A percentile compares a stretch with the other conserved stretches of the same genome.
These are phyloP conservation scores for Crithidia fasciculata DNA, from an alignment of 208 protist species.

Conservation along the genomic window DNA sequence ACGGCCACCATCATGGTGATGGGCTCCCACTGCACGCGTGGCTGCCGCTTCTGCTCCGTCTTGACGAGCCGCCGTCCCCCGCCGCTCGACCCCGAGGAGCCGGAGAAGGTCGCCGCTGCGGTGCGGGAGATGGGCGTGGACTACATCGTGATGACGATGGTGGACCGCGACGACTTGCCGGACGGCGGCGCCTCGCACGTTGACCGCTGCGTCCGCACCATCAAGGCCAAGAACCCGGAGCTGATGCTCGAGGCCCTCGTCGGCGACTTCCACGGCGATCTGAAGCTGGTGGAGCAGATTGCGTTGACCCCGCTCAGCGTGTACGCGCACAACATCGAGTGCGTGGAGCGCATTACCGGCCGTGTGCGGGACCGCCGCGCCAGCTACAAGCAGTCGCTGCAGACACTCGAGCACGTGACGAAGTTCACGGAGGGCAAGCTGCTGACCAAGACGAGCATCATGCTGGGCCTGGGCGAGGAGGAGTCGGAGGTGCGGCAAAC, in stretches of 20 bases:
- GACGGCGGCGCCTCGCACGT: conserved; percentile 96
- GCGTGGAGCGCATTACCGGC: conserved; percentile 92
- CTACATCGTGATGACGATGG: conserved; percentile 99
- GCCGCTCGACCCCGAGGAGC: conserved; percentile 95
- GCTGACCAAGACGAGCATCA: conserved; percentile 98
- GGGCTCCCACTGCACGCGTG: conserved; percentile 98
- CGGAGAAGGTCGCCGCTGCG: conserved; percentile 92
- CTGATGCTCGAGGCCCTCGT: conserved; percentile 97
- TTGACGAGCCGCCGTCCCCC: conserved; percentile 94
- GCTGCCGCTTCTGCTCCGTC: conserved; percentile 98
- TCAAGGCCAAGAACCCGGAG: conserved; percentile 84
- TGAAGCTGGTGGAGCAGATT: conserved; percentile 84
- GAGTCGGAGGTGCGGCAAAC: conserved; percentile 96
- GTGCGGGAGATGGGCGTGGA: conserved; percentile 97
- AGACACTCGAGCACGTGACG: conserved; percentile 92
- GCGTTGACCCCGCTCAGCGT: conserved; percentile 95
- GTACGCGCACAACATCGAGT: conserved; percentile 99
- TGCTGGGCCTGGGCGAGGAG: conserved; percentile 97
- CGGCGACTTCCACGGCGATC: conserved; percentile 96
- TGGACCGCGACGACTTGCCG: conserved; percentile 96
- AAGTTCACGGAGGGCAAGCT: conserved; percentile 81
- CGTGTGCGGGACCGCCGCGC: conserved; percentile 96
- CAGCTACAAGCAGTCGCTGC: conserved; percentile 95
- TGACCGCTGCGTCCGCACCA: conserved; percentile 80
- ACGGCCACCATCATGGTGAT: conserved; percentile 99